Evolutionary conservation across 1,139 yeast species (phyloP).

Genomic region (Suhomyces kunorum): DNA sequence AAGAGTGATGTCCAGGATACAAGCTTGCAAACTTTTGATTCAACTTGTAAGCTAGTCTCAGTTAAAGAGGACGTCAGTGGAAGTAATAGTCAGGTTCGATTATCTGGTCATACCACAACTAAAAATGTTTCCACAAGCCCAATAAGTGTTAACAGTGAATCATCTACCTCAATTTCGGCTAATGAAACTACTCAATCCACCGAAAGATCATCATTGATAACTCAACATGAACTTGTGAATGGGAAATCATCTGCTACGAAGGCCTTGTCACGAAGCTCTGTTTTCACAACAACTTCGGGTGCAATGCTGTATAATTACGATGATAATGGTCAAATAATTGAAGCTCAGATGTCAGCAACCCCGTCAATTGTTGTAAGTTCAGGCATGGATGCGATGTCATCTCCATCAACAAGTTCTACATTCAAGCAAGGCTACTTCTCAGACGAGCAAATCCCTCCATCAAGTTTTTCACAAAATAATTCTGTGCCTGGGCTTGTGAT

Average conservation of each 20-base stretch:
- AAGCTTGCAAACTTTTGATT: background rate
- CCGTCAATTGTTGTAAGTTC: conserved; percentile 29
- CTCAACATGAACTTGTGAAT: conserved; percentile 22
- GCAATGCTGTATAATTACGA: background rate
- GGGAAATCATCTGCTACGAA: conserved; percentile 13
- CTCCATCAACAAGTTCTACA: conserved; percentile 25
- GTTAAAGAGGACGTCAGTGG: background rate
- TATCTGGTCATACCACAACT: background rate
- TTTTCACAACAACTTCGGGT: conserved; percentile 2
- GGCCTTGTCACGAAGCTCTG: conserved; percentile 7
- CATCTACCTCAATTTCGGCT: conserved; percentile 33
- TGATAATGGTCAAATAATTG: background rate
- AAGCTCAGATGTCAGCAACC: conserved; percentile 6
- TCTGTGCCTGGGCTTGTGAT: background rate
- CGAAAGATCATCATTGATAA: conserved; percentile 33
- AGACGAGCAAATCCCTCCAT: conserved; percentile 13
- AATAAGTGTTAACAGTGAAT: conserved; percentile 30
- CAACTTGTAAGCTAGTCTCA: background rate
- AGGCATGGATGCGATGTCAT: conserved; percentile 20
- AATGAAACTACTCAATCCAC: conserved; percentile 36
- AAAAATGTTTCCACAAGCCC: conserved; percentile 30
- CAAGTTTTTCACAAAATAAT: background rate
- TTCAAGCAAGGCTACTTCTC: conserved; percentile 19
- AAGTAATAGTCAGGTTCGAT: background rate
- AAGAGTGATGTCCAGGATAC: background rate